These are phyloP conservation scores for Plasmopara muralis DNA, from an alignment of 352 stramenopile genomes.

Conservation along the genomic window DNA sequence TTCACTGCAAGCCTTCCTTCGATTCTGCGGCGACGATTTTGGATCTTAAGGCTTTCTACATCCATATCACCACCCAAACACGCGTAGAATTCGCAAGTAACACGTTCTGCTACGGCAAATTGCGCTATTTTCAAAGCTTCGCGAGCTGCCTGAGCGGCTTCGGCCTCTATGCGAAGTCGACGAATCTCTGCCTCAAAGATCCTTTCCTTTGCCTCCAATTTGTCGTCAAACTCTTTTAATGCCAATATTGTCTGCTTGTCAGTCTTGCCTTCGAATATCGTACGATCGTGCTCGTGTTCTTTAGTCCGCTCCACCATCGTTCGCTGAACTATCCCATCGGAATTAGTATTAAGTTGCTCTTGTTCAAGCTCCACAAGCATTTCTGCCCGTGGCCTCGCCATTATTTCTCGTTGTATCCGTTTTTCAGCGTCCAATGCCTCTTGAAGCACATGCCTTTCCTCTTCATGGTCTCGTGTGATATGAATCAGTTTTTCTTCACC, in stretches of 20 bases:
- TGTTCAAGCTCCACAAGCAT: conserved; percentile 12
- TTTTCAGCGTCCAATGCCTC: conserved; percentile 24
- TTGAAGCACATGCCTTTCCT: conserved; percentile 14
- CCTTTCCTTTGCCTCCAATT: conserved; percentile 11
- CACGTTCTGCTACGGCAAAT: conserved; percentile 21
- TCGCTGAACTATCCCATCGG: conserved; percentile 7
- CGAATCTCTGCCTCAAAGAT: conserved; percentile 12
- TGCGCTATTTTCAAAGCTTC: conserved; percentile 22
- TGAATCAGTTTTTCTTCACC: conserved; percentile 14
- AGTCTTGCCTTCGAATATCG: conserved; percentile 17
- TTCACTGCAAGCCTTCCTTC: conserved; percentile 21
- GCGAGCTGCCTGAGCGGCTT: conserved; percentile 23
- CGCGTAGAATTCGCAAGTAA: conserved; percentile 22
- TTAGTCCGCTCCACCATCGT: conserved; percentile 10
- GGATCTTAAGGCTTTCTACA: conserved; percentile 8
- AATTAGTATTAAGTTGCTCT: conserved; percentile 2
- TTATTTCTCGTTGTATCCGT: conserved; percentile 25
- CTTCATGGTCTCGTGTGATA: conserved; percentile 22
- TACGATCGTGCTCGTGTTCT: conserved; percentile 18
- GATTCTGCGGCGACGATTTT: conserved; percentile 16
- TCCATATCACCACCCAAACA: conserved; percentile 14
- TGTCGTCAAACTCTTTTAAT: conserved; percentile 15
- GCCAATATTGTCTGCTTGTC: conserved; percentile 18
- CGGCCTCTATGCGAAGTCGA: conserved; percentile 10
- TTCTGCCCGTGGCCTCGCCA: conserved; percentile 15